These are phyloP conservation scores for Mikania micrantha DNA, from an alignment of 129 eudicot species.

Conservation along the genomic window DNA sequence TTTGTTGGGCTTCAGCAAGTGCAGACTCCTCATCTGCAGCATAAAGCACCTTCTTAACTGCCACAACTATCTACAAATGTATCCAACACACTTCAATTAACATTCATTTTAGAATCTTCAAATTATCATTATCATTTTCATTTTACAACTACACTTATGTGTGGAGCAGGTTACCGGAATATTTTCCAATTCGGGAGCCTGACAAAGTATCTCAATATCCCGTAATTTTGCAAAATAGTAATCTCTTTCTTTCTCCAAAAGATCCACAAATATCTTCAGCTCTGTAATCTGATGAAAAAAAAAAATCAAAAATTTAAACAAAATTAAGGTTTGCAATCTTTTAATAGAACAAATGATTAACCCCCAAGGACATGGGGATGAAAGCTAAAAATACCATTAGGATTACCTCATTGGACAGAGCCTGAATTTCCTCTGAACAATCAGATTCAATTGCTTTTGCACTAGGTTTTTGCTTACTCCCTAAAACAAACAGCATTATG, in stretches of 20 bases:
- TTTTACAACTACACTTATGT: too few relatives aligned
- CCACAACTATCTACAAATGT: slow-evolving; percentile 56
- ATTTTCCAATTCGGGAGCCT: slow-evolving; percentile 62
- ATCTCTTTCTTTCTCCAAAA: slow-evolving; percentile 83
- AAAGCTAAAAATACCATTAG: not conserved
- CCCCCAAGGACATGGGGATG: not conserved
- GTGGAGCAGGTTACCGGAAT: slow-evolving; percentile 42
- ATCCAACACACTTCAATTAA: not conserved
- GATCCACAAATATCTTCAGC: slow-evolving; percentile 72
- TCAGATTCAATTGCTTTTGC: slow-evolving; percentile 20
- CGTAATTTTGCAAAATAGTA: slow-evolving; percentile 80
- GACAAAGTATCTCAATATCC: slow-evolving; percentile 84
- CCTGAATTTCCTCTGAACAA: slow-evolving; percentile 49
- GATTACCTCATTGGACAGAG: slow-evolving; percentile 61
- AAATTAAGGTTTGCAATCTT: not conserved
- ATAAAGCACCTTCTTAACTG: slow-evolving; percentile 73
- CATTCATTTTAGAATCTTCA: not conserved
- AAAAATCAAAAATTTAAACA: not conserved
- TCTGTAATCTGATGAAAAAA: slow-evolving; percentile 67
- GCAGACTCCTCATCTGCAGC: slow-evolving; percentile 67
- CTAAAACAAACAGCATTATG: slow-evolving; percentile 25
- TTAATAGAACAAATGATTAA: not conserved
- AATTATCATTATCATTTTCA: not conserved
- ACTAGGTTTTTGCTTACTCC: slow-evolving; percentile 36
- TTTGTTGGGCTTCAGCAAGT: slow-evolving; percentile 69